Percentiles rank a stretch among this genome's conserved stretches.
Conservation (phyloP, 495 filamentous ascomycete species). For the Daldinia bambusicola region DNA sequence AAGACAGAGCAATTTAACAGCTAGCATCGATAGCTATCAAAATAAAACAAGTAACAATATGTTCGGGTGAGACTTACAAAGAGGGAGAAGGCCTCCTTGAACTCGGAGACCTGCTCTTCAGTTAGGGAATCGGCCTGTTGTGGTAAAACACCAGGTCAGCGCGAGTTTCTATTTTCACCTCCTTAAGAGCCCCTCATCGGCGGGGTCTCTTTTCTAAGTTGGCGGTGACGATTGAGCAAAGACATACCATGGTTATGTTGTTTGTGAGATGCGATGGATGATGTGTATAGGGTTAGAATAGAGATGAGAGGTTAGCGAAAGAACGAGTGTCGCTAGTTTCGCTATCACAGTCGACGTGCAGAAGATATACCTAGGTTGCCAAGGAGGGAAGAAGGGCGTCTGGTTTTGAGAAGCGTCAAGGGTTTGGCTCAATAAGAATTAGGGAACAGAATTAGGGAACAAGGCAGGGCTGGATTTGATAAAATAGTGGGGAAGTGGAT, state of each 20-base stretch:
- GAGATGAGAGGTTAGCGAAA: constrained; percentile 18
- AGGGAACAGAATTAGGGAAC: constrained; percentile 26
- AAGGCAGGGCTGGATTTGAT: constrained; percentile 43
- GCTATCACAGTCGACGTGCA: constrained; percentile 30
- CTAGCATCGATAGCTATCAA: background rate
- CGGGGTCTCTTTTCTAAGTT: constrained; percentile 39
- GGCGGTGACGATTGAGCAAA: constrained; percentile 30
- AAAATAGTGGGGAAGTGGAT: constrained; percentile 40
- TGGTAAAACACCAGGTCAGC: constrained; percentile 40
- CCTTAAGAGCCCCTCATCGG: constrained; percentile 40
- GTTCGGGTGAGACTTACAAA: constrained; percentile 77
- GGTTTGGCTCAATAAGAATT: constrained; percentile 30
- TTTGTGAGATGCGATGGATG: constrained; percentile 14
- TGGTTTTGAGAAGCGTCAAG: constrained; percentile 35
- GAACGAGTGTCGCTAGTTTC: constrained; percentile 34
- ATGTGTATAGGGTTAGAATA: constrained; percentile 6
- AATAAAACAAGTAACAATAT: background rate
- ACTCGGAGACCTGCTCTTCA: constrained; percentile 99
- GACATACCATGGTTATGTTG: constrained; percentile 40
- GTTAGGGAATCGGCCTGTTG: constrained; percentile 89
- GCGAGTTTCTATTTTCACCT: constrained; percentile 39
- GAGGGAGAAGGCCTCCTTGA: constrained; percentile 99
- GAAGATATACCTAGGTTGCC: constrained; percentile 32
- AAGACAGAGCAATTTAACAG: background rate
- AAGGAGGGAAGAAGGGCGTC: constrained; percentile 34